Percentiles rank a stretch among this genome's conserved stretches.
Conservation (phyloP, 2,329 filamentous ascomycete species). For the Claviceps maximensis region DNA sequence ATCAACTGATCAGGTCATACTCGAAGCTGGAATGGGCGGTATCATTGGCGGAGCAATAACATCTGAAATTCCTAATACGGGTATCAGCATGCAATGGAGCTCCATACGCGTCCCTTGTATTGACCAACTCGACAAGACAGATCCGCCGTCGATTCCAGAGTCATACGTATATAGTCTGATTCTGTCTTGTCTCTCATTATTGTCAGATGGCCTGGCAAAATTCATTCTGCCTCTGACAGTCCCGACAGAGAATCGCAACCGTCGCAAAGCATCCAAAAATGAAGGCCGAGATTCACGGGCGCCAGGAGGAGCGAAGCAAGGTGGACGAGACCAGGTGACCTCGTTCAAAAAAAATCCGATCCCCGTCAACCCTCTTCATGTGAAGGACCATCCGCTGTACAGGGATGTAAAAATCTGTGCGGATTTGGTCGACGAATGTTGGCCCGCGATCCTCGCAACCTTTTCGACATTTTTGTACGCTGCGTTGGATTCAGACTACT, state of each 20-base stretch:
- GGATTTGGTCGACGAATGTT: slow-evolving; percentile 77
- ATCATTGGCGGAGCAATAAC: slow-evolving; percentile 66
- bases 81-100: slow-evolving; percentile 88
- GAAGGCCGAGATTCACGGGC: slow-evolving; percentile 32
- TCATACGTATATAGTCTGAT: slow-evolving; percentile 90
- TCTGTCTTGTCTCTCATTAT: slow-evolving; percentile 73
- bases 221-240: slow-evolving; percentile 88
- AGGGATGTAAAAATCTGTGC: slow-evolving; percentile 64
- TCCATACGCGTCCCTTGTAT: slow-evolving; percentile 75
- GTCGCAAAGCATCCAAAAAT: slow-evolving; percentile 34
- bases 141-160: slow-evolving; percentile 70
- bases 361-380: slow-evolving; percentile 68
- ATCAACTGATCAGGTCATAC: slow-evolving; percentile 67
- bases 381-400: slow-evolving; percentile 60
- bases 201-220: slow-evolving; percentile 86
- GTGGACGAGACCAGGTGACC: slow-evolving; percentile 41
- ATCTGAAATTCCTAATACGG: slow-evolving; percentile 53
- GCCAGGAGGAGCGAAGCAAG: slow-evolving; percentile 16
- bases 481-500: slow-evolving; percentile 83
- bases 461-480: slow-evolving; percentile 94
- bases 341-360: slow-evolving; percentile 65
- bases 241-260: slow-evolving; percentile 48
- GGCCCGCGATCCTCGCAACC: slow-evolving; percentile 88
- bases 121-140: slow-evolving; percentile 86
- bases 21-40: slow-evolving; percentile 79